A percentile compares a stretch with the other conserved stretches of the same genome.
Conservation (phyloP, 176 grass and related monocot genomes). For the Metroxylon sagu region DNA sequence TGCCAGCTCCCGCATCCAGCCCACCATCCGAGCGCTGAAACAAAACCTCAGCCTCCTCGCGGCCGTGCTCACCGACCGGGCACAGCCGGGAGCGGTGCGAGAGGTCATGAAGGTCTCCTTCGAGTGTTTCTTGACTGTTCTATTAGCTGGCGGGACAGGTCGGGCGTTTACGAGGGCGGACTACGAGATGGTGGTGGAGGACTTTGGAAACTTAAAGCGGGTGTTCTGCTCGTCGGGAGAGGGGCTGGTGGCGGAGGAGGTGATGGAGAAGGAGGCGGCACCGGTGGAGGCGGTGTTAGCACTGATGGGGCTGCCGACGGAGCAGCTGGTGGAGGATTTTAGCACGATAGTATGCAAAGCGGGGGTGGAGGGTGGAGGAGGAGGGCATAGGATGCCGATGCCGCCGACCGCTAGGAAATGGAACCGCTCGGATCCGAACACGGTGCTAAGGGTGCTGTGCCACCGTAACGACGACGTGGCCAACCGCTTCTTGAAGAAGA, state of each 20-base stretch:
- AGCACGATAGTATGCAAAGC: conserved; percentile 15
- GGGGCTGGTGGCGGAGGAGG: conserved; percentile 42
- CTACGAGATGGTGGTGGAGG: conserved; percentile 24
- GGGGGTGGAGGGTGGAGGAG: background rate
- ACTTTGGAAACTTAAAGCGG: conserved; percentile 43
- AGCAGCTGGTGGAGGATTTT: conserved; percentile 44
- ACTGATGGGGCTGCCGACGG: conserved; percentile 41
- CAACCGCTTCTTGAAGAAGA: conserved; percentile 50
- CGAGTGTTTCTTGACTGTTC: conserved; percentile 40
- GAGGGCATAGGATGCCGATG: conserved; percentile 23
- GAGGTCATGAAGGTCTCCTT: conserved; percentile 44
- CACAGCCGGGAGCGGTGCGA: conserved; percentile 22
- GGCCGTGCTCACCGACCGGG: conserved; percentile 36
- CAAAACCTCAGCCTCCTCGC: conserved; percentile 41
- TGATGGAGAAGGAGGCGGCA: conserved; percentile 29
- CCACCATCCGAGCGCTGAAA: conserved; percentile 33
- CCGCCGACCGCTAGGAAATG: conserved; percentile 35
- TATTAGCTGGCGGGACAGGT: conserved; percentile 38
- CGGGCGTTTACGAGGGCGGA: conserved; percentile 34
- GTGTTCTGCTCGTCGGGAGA: conserved; percentile 36
- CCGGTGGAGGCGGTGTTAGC: conserved; percentile 31
- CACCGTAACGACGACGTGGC: conserved; percentile 54
- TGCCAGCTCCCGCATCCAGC: conserved; percentile 18
- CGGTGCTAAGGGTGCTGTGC: conserved; percentile 52
- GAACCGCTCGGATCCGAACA: conserved; percentile 43